Conservation (phyloP, 2,329 filamentous ascomycete species). For the Penicillium sp. region DNA sequence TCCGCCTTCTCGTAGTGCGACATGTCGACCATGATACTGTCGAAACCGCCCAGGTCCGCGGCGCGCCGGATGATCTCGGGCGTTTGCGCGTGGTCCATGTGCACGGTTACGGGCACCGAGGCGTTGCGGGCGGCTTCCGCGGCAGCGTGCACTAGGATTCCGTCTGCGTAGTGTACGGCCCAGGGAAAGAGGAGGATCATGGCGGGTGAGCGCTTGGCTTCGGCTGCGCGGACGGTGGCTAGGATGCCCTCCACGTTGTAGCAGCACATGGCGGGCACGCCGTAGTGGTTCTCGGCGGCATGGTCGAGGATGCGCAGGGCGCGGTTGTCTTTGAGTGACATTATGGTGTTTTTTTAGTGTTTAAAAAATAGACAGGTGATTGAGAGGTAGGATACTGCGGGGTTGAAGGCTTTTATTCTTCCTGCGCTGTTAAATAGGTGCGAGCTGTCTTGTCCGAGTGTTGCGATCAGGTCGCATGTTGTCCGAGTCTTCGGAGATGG, state of each 20-base stretch:
- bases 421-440: background rate
- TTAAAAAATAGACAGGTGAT: constrained; percentile 22
- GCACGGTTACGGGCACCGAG: constrained; percentile 59
- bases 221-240: constrained; percentile 66
- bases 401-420: background rate
- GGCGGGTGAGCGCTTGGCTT: constrained; percentile 63
- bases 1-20: constrained; percentile 68
- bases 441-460: constrained; percentile 10
- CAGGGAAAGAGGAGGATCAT: constrained; percentile 75
- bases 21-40: constrained; percentile 78
- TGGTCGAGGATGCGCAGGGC: constrained; percentile 58
- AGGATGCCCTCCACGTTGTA: constrained; percentile 72
- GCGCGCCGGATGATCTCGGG: constrained; percentile 61
- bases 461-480: constrained; percentile 11
- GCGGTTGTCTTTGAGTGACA: constrained; percentile 49
- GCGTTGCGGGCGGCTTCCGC: constrained; percentile 57
- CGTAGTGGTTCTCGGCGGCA: constrained; percentile 56
- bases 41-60: constrained; percentile 62
- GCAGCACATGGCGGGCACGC: constrained; percentile 60
- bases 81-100: constrained; percentile 66
- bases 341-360: constrained; percentile 25
- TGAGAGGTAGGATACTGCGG: background rate
- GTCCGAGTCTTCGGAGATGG: constrained; percentile 18
- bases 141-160: constrained; percentile 55
- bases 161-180: constrained; percentile 65